These are phyloP conservation scores for Dothistroma septosporum DNA, from an alignment of 2,329 filamentous ascomycete genomes.

Conservation along the genomic window DNA sequence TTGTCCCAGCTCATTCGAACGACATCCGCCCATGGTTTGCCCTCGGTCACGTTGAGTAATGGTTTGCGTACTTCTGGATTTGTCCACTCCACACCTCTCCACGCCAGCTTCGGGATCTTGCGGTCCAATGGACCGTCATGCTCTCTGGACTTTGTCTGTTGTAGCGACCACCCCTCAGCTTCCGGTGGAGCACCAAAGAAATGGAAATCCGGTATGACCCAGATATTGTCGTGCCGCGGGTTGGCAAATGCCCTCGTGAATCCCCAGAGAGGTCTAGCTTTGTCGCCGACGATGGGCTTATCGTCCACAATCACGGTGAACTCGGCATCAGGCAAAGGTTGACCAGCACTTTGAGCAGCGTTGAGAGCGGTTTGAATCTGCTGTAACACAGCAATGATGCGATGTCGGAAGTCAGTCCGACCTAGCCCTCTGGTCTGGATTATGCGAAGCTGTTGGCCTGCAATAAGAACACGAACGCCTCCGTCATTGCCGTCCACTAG, in stretches of 20 bases:
- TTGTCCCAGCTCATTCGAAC: constrained; percentile 27
- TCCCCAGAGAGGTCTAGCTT: constrained; percentile 12
- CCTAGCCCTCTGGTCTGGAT: constrained; percentile 19
- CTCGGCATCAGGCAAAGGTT: constrained; percentile 21
- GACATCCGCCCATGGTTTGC: constrained; percentile 38
- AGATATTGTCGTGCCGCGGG: constrained; percentile 21
- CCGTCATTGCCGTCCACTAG: constrained; percentile 39
- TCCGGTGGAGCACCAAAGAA: constrained; percentile 18
- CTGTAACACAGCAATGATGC: constrained; percentile 32
- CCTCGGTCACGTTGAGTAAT: constrained; percentile 30
- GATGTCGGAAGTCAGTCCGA: constrained; percentile 25
- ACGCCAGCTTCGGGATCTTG: constrained; percentile 31
- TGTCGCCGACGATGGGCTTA: constrained; percentile 12
- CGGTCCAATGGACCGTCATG: constrained; percentile 22
- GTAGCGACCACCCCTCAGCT: constrained; percentile 19
- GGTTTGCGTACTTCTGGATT: constrained; percentile 28
- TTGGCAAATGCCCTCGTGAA: constrained; percentile 18
- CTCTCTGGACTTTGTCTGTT: constrained; percentile 18
- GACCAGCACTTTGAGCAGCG: constrained; percentile 17
- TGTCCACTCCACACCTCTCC: constrained; percentile 30
- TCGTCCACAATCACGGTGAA: constrained; percentile 22
- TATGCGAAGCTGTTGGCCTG: constrained; percentile 21
- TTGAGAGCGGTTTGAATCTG: constrained; percentile 17
- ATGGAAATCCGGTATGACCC: constrained; percentile 22
- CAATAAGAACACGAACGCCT: constrained; percentile 18